These are phyloP conservation scores for Datura wrightii DNA, from an alignment of 257 asterid genomes.

Conservation along the genomic window DNA sequence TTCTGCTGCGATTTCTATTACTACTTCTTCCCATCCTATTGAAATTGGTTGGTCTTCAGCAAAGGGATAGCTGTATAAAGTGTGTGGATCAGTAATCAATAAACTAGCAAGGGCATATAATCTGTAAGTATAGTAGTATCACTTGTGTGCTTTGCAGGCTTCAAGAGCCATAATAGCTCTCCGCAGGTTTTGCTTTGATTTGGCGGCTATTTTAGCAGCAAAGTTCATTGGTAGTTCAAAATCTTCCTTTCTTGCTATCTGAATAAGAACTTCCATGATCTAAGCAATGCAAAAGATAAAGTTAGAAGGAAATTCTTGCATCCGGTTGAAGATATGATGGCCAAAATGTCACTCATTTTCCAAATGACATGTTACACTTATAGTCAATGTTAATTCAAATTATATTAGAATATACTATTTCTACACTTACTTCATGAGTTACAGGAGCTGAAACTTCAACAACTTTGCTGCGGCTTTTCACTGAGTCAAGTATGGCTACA, in stretches of 20 bases:
- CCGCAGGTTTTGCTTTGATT: slow-evolving; percentile 75
- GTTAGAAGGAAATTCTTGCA: slow-evolving; percentile 23
- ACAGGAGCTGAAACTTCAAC: slow-evolving; percentile 64
- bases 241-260: slow-evolving; percentile 77
- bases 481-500: slow-evolving; percentile 65
- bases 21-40: slow-evolving; percentile 81
- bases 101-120: slow-evolving; percentile 19
- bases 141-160: slow-evolving; percentile 93
- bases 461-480: slow-evolving; percentile 65
- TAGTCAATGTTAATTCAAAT: neutral
- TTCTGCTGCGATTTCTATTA: slow-evolving; percentile 72
- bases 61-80: slow-evolving; percentile 73
- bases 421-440: slow-evolving; percentile 64
- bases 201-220: slow-evolving; percentile 78
- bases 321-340: neutral
- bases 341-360: neutral
- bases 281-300: slow-evolving; percentile 29
- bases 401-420: neutral
- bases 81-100: slow-evolving; percentile 28
- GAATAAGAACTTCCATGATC: slow-evolving; percentile 80
- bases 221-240: slow-evolving; percentile 73
- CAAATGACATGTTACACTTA: neutral
- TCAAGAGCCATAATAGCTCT: slow-evolving; percentile 92
- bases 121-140: slow-evolving; percentile 23
- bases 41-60: slow-evolving; percentile 81